Evolutionary conservation across 2,329 filamentous ascomycete genomes (phyloP).

Genomic region (Colletotrichum tanaceti): DNA sequence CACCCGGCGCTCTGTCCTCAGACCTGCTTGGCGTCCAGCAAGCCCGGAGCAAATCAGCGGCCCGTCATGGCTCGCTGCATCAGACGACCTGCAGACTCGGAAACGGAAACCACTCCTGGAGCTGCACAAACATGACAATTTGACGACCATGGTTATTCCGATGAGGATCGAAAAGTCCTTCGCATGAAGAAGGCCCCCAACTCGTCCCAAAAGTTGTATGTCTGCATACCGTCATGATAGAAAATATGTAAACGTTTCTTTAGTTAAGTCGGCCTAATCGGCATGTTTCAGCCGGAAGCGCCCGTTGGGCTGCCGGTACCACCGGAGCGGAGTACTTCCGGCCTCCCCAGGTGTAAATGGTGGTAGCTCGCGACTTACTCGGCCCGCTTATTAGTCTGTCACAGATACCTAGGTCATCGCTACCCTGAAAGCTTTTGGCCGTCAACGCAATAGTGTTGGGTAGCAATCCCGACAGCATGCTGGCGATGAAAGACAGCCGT

Average conservation of each 20-base stretch:
- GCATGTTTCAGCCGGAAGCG: constrained; percentile 15
- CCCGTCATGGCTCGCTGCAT: constrained; percentile 32
- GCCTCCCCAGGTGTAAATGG: constrained; percentile 28
- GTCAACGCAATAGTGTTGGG: too few species aligned
- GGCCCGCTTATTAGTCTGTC: constrained; percentile 24
- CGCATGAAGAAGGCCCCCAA: background rate
- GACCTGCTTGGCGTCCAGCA: constrained; percentile 22
- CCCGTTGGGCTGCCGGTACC: background rate
- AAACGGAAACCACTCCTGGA: constrained; percentile 29
- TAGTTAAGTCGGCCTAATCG: constrained; percentile 3
- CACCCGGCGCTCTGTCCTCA: constrained; percentile 8
- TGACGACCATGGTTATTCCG: background rate
- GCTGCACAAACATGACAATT: constrained; percentile 8
- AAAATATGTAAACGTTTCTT: background rate
- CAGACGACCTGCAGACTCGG: constrained; percentile 32
- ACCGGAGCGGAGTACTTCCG: constrained; percentile 23
- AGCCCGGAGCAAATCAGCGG: constrained; percentile 26
- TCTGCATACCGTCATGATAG: background rate
- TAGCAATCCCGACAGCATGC: background rate
- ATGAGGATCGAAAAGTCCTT: background rate
- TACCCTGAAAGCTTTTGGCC: background rate
- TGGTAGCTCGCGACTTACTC: background rate
- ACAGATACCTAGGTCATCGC: background rate
- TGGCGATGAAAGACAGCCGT: background rate
- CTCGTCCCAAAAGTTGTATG: constrained; percentile 1